phyloP scores from a whole-genome alignment of 1,139 yeast species.

The Geotrichum siamense region DNA sequence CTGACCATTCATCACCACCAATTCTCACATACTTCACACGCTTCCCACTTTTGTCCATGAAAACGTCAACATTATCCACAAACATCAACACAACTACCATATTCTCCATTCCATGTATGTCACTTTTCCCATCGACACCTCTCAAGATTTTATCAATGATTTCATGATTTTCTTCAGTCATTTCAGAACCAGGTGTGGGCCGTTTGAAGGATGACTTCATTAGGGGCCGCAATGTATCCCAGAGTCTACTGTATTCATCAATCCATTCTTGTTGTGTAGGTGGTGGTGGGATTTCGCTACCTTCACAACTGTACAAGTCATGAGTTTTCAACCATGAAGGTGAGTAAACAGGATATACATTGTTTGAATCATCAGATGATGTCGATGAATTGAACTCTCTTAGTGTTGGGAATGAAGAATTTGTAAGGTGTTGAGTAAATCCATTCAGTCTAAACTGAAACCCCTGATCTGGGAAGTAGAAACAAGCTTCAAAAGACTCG shows the following conservation, averaged over 20 bases:
- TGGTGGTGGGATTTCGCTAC: slow-evolving; percentile 47
- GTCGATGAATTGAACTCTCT: slow-evolving; percentile 3
- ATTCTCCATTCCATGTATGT: slow-evolving; percentile 59
- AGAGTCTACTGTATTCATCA: slow-evolving; percentile 52
- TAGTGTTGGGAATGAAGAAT: slow-evolving; percentile 10
- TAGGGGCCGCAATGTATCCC: slow-evolving; percentile 52
- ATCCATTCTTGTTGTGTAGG: slow-evolving; percentile 63
- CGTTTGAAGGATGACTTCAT: slow-evolving; percentile 61
- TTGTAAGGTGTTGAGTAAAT: slow-evolving; percentile 41
- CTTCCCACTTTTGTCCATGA: slow-evolving; percentile 39
- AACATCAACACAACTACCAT: slow-evolving; percentile 65
- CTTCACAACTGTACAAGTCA: slow-evolving; percentile 41
- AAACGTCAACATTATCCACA: slow-evolving; percentile 64
- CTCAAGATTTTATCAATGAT: slow-evolving; percentile 62
- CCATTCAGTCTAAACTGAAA: slow-evolving; percentile 73
- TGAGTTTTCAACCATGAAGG: slow-evolving; percentile 48
- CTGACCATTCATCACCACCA: slow-evolving; percentile 61
- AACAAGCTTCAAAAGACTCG: slow-evolving; percentile 57
- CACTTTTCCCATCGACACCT: slow-evolving; percentile 79
- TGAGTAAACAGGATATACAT: slow-evolving; percentile 18
- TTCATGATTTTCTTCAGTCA: slow-evolving; percentile 52
- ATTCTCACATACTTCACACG: slow-evolving; percentile 37
- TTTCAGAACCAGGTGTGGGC: slow-evolving; percentile 58
- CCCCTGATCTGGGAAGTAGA: slow-evolving; percentile 53
- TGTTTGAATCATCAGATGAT: neutral